Conservation (phyloP, 2,329 filamentous ascomycete species). For the Nigrospora oryzae region DNA sequence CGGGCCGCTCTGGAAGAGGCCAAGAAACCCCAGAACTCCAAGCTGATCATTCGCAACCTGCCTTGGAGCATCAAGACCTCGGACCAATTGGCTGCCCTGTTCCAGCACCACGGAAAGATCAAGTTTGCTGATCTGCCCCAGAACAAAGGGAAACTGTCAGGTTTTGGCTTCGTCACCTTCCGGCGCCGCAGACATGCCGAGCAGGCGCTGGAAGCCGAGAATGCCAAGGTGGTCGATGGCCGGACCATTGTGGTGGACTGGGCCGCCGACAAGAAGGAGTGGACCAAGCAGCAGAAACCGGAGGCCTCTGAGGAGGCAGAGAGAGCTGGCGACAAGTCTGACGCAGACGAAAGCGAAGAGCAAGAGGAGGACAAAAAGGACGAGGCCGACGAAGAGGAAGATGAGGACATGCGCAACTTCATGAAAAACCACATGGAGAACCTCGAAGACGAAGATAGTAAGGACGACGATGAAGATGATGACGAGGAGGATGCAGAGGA, state of each 20-base stretch:
- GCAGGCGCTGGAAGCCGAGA: constrained; percentile 74
- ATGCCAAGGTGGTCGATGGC: constrained; percentile 85
- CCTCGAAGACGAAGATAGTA: constrained; percentile 42
- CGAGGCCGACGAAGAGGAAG: constrained; percentile 26
- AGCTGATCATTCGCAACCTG: constrained; percentile 84
- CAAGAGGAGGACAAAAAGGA: constrained; percentile 18
- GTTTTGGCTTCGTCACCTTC: constrained; percentile 89
- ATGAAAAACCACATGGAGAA: constrained; percentile 50
- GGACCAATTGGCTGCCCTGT: constrained; percentile 71
- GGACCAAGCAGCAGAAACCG: constrained; percentile 55
- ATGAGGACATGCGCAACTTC: constrained; percentile 43
- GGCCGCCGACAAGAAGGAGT: constrained; percentile 87
- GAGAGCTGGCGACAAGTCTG: constrained; percentile 14
- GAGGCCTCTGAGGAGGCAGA: constrained; percentile 10
- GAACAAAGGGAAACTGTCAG: constrained; percentile 65
- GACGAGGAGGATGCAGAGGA: constrained; percentile 15
- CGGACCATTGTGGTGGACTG: constrained; percentile 88
- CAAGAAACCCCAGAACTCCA: constrained; percentile 48
- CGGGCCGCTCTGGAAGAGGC: constrained; percentile 53
- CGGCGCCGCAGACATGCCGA: constrained; percentile 86
- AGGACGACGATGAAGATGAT: constrained; percentile 25
- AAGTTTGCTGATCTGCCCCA: constrained; percentile 81
- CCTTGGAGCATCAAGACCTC: constrained; percentile 91
- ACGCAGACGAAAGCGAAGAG: constrained; percentile 23
- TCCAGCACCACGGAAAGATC: constrained; percentile 84